Conservation (phyloP, 441 rosid genomes). For the Brassica balearica region DNA sequence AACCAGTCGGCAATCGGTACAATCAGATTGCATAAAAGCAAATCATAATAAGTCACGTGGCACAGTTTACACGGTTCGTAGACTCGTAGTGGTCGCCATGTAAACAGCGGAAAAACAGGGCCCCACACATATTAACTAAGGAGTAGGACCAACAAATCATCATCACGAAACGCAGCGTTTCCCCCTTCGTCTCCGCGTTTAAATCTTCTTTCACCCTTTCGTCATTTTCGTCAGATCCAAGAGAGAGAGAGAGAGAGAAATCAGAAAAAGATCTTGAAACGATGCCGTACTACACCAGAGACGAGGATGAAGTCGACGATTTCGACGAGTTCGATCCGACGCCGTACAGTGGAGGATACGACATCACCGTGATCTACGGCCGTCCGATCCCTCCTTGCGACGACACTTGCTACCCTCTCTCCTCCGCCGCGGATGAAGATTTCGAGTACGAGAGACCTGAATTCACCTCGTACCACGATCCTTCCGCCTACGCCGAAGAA, state of each 20-base stretch:
- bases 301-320: conserved; percentile 58
- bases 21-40: neutral
- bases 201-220: neutral
- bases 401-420: conserved; percentile 63
- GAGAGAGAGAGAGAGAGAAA: neutral
- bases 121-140: conserved; percentile 6
- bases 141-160: neutral
- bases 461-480: conserved; percentile 60
- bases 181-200: conserved; percentile 13
- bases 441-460: conserved; percentile 67
- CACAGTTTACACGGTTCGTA: conserved; percentile 12
- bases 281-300: conserved; percentile 71
- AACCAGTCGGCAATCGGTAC: too few species aligned
- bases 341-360: conserved; percentile 88
- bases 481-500: conserved; percentile 69
- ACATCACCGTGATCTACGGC: conserved; percentile 65
- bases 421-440: conserved; percentile 42
- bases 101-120: neutral
- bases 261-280: conserved; percentile 24
- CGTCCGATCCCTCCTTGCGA: conserved; percentile 72
- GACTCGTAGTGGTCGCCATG: conserved; percentile 32
- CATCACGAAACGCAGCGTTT: conserved; percentile 32
- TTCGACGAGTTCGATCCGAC: conserved; percentile 88
- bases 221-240: conserved; percentile 23
- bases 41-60: conserved; percentile 22